phyloP scores from a whole-genome alignment of 805 yeast species.

The Yarrowia osloensis region DNA sequence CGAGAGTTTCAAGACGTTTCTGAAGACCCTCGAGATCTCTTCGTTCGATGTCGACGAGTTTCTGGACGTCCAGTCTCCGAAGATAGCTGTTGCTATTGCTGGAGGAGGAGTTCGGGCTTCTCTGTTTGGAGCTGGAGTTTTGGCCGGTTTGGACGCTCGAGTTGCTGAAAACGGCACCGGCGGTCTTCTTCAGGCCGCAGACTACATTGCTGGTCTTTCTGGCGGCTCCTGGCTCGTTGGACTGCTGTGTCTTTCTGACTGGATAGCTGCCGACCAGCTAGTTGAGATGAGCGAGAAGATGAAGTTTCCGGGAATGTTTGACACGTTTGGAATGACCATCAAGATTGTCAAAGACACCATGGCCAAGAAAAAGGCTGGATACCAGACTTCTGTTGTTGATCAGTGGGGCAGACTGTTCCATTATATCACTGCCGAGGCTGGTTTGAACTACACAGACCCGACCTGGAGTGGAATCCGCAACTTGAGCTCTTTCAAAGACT shows the following conservation, averaged over 20 bases:
- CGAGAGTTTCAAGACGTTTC: not conserved
- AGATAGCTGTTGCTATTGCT: not conserved
- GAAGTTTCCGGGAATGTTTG: constrained; percentile 51
- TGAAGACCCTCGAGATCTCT: not conserved
- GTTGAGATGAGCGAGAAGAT: constrained; percentile 27
- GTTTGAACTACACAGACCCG: constrained; percentile 62
- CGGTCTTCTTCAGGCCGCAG: constrained; percentile 49
- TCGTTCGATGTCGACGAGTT: not conserved
- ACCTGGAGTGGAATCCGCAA: constrained; percentile 55
- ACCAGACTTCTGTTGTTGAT: not conserved
- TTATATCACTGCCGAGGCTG: constrained; percentile 48
- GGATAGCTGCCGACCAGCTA: constrained; percentile 33
- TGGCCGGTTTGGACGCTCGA: constrained; percentile 54
- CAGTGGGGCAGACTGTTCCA: constrained; percentile 8
- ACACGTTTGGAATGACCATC: constrained; percentile 62
- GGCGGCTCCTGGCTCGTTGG: constrained; percentile 76
- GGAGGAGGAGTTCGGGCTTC: constrained; percentile 49
- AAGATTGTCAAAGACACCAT: constrained; percentile 64
- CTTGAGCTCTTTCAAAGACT: not conserved
- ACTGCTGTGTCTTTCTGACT: constrained; percentile 48
- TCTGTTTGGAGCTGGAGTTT: constrained; percentile 58
- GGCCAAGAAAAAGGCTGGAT: not conserved
- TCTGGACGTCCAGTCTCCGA: not conserved
- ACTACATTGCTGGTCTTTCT: constrained; percentile 65
- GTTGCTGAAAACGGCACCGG: constrained; percentile 39